Evolutionary conservation across 805 yeast species (phyloP).

Genomic region (Candida pseudofarinosa): DNA sequence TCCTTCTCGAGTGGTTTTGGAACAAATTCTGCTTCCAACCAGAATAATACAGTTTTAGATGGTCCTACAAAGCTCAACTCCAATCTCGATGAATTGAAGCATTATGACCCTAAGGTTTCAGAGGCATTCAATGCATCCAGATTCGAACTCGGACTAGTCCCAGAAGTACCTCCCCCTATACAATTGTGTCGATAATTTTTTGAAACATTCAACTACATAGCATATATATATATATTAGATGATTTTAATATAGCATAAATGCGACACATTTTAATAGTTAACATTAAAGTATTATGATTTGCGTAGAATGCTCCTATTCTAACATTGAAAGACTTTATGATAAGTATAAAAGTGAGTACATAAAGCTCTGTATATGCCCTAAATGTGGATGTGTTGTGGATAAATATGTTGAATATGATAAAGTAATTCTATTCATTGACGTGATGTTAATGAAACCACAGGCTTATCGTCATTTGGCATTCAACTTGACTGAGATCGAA

Average conservation of each 20-base stretch:
- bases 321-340: conserved; percentile 65
- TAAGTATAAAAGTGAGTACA: conserved; percentile 70
- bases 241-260: background rate
- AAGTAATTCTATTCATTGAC: conserved; percentile 79
- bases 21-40: background rate
- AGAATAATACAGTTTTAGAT: background rate
- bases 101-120: conserved; percentile 40
- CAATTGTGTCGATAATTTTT: conserved; percentile 8
- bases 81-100: conserved; percentile 11
- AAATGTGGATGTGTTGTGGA: conserved; percentile 76
- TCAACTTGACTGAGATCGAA: conserved; percentile 50
- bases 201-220: background rate
- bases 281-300: conserved; percentile 54
- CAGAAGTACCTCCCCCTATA: conserved; percentile 68
- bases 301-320: conserved; percentile 74
- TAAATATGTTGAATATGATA: conserved; percentile 86
- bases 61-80: conserved; percentile 5
- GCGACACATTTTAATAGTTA: background rate
- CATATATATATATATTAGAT: background rate
- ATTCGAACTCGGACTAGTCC: conserved; percentile 61
- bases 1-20: conserved; percentile 1
- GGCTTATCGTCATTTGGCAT: conserved; percentile 83
- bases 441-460: conserved; percentile 79
- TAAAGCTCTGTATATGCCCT: conserved; percentile 72
- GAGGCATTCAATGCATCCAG: conserved; percentile 43